These are phyloP conservation scores for Penicillium cosmopolitanum DNA, from an alignment of 495 filamentous ascomycete species.

Conservation along the genomic window DNA sequence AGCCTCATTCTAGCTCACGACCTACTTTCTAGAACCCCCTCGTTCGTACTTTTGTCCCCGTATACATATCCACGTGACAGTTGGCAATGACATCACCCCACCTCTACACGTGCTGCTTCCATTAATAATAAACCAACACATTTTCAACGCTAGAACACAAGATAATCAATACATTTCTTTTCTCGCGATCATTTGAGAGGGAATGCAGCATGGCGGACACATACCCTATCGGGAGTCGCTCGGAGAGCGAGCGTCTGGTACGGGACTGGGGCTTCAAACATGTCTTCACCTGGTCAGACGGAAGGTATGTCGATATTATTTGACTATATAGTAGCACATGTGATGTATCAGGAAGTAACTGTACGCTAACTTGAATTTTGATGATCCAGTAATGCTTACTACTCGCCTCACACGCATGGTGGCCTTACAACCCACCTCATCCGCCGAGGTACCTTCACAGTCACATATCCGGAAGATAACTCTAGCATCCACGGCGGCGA, in stretches of 20 bases:
- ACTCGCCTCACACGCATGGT: constrained; percentile 72
- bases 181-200: background rate
- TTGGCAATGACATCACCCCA: constrained; percentile 16
- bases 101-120: background rate
- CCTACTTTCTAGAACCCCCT: background rate
- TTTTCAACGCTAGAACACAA: background rate
- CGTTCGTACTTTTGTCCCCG: constrained; percentile 1
- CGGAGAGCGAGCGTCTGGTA: constrained; percentile 66
- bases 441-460: constrained; percentile 68
- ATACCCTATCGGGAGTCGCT: constrained; percentile 45
- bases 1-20: background rate
- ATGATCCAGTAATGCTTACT: constrained; percentile 66
- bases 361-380: background rate
- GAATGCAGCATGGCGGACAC: constrained; percentile 22
- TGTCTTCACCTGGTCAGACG: constrained; percentile 83
- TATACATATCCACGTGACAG: constrained; percentile 3
- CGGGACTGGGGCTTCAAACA: constrained; percentile 74
- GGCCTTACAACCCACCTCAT: constrained; percentile 79
- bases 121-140: constrained; percentile 4
- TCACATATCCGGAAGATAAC: constrained; percentile 72
- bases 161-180: no score
- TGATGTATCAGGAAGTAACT: background rate
- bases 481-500: constrained; percentile 38
- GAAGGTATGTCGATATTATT: constrained; percentile 56
- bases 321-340: background rate